Base-by-base conservation (phyloP, 2,329 filamentous ascomycete species). In the Atkinsonella texensis region DNA sequence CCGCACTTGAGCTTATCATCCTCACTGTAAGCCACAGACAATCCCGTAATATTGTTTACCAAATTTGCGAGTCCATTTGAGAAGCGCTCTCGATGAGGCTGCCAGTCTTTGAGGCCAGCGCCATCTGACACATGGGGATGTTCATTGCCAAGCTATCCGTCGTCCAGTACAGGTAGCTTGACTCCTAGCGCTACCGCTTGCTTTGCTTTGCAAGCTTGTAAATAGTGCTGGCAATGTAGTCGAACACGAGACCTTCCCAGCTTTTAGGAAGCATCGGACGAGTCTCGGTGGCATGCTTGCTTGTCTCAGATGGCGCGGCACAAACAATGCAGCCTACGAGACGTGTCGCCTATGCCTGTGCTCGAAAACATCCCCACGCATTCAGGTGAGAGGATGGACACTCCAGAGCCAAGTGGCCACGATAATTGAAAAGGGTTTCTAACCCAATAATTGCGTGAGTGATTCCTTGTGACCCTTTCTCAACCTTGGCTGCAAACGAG, bases 91-190 rank as follows among this genome's bases (percentile, higher is more conserved):
- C 74, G 74, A 52, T 85, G 83, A 1, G 73, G 73, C 0, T 71
- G 67, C 81, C 81, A 84, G 65, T 85, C 81, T 5, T 81, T 81
- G 0, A 85, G 70, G 1, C 80, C 81, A 1, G 75, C 69, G 0
- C 70, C 68, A 56, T 84, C 81, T 35, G 74, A 73, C 20, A 75
- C 59, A 0, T 81, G 78, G 1, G 81, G 80, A 53, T 81, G 76
- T 38, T 83, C 63, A 17, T 58, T 54, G 0, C 81, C 81, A 46
- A 85, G 85, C 81, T 81, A 85, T 3, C 81, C 81, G 53, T 85
- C 81, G 43, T 85, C 81, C 46, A 81, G 73, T 0, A 84, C 81
- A 44, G 85, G 80, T 0, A 85, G 71, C 55, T 76, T 74, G n/a
- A 78, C 72, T 1, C 81, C 81, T 1, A 84, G 68, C 2, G 72